phyloP scores from a whole-genome alignment of 306 rosid species.

The Morella rubra region DNA sequence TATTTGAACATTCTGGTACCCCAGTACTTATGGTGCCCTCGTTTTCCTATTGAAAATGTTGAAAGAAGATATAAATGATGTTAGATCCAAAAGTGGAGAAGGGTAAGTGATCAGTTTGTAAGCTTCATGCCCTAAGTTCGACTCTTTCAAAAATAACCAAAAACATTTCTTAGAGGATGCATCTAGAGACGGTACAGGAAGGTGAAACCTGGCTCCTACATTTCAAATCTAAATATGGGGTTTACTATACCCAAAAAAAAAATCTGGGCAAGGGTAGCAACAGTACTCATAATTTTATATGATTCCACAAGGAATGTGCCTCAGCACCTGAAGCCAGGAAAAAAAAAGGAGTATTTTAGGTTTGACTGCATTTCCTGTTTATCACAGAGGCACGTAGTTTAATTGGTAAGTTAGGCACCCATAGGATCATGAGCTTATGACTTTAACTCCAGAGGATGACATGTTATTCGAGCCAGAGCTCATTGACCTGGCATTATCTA shows the following conservation, averaged over 20 bases:
- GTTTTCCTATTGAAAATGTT: conserved; percentile 60
- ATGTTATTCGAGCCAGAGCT: neutral
- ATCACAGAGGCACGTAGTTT: neutral
- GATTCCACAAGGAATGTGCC: neutral
- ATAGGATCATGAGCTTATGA: too few species aligned
- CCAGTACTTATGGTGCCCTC: conserved; percentile 94
- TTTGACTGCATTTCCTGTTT: neutral
- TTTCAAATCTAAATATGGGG: neutral
- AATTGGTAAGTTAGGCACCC: neutral
- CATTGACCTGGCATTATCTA: neutral
- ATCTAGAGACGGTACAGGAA: neutral
- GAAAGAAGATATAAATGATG: conserved; percentile 14
- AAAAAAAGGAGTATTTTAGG: neutral
- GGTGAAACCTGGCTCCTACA: neutral
- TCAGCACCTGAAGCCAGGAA: neutral
- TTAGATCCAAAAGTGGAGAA: conserved; percentile 9
- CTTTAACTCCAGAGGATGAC: neutral
- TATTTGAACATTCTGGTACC: conserved; percentile 95
- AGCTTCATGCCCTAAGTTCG: conserved; percentile 4
- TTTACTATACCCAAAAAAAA: neutral
- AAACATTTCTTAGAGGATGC: neutral
- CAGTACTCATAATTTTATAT: conserved; percentile 2
- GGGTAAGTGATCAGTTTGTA: conserved; percentile 8
- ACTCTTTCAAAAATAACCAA: conserved; percentile 4
- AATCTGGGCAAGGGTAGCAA: neutral